Conservation (phyloP, 164 flowering plant genomes). For the Aristolochia contorta region DNA sequence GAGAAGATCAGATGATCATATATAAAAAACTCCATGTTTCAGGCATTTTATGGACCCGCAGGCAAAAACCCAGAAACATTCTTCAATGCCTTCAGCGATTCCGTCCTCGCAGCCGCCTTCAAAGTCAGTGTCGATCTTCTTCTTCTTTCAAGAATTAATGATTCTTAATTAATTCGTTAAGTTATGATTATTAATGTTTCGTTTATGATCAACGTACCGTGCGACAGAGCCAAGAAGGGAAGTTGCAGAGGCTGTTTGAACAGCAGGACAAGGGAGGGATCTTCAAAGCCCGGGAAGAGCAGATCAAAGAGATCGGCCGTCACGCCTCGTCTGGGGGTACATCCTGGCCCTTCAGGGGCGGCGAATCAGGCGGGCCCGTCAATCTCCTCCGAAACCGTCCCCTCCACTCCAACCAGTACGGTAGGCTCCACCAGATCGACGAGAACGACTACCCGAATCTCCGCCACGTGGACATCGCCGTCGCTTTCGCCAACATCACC, state of each 20-base stretch:
- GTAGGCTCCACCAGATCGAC: constrained; percentile 20
- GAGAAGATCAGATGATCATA: too few relatives aligned
- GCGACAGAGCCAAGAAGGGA: constrained; percentile 28
- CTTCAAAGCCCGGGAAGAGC: constrained; percentile 33
- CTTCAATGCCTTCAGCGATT: constrained; percentile 43
- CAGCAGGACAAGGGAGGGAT: constrained; percentile 21
- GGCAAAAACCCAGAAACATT: constrained; percentile 46
- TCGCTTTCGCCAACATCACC: constrained; percentile 27
- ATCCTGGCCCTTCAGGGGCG: constrained; percentile 16
- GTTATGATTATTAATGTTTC: too few relatives aligned
- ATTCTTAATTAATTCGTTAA: too few relatives aligned
- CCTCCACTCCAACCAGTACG: constrained; percentile 22
- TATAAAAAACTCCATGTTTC: too few relatives aligned
- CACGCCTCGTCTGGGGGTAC: constrained; percentile 10
- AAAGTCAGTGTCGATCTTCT: constrained; percentile 22
- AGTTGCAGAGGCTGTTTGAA: constrained; percentile 22
- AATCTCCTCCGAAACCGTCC: constrained; percentile 25
- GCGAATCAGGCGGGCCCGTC: constrained; percentile 16
- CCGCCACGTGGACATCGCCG: constrained; percentile 19
- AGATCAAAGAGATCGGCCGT: constrained; percentile 20
- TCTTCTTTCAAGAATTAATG: too few relatives aligned
- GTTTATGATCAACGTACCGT: too few relatives aligned
- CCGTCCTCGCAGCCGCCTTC: constrained; percentile 55
- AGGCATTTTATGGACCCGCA: constrained; percentile 43
- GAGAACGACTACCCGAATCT: constrained; percentile 22